Conservation (phyloP, 2,329 filamentous ascomycete species). For the Metarhizium robertsii region DNA sequence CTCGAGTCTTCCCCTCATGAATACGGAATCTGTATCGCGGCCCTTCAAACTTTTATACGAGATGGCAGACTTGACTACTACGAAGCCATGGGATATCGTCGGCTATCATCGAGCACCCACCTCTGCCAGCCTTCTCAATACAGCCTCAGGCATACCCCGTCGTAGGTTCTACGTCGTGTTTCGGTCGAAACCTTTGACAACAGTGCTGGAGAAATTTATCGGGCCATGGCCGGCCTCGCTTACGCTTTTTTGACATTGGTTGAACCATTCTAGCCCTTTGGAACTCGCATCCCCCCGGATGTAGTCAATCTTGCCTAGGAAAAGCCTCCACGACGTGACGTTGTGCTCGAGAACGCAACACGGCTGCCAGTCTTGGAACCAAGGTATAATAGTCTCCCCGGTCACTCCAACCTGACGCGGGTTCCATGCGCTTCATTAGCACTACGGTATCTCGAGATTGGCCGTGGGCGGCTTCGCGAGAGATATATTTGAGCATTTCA, state of each 20-base stretch:
- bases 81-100: neutral
- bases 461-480: constrained; percentile 14
- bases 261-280: constrained; percentile 19
- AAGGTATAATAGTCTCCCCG: constrained; percentile 22
- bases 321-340: constrained; percentile 16
- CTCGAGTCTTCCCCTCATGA: constrained; percentile 12
- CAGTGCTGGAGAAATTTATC: constrained; percentile 14
- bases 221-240: constrained; percentile 4
- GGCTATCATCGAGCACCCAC: neutral
- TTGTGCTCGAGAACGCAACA: constrained; percentile 7
- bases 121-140: constrained; percentile 10
- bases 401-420: constrained; percentile 15
- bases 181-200: constrained; percentile 17
- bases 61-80: neutral
- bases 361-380: constrained; percentile 15
- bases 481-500: constrained; percentile 14
- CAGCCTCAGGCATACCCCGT: constrained; percentile 10
- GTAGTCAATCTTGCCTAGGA: constrained; percentile 18
- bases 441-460: constrained; percentile 18
- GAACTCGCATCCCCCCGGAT: constrained; percentile 17
- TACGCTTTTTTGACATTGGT: constrained; percentile 14
- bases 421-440: constrained; percentile 16
- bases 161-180: constrained; percentile 15
- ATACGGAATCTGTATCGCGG: neutral
- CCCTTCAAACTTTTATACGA: neutral